These are phyloP conservation scores for Toxoplasma gondii DNA, from an alignment of 169 alveolate genomes.

Conservation along the genomic window DNA sequence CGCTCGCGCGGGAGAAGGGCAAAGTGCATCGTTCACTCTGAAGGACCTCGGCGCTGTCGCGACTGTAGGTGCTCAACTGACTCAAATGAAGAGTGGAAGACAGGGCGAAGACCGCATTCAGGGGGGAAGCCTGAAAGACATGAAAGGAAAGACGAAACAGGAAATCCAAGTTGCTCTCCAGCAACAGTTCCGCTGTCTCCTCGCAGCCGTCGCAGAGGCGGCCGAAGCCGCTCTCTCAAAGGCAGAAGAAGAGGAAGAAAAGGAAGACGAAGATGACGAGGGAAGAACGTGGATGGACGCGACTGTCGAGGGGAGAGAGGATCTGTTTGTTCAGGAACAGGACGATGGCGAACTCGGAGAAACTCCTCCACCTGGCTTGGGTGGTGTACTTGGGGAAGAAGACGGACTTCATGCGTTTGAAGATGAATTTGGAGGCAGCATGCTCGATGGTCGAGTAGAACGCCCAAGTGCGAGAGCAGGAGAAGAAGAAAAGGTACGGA, in stretches of 20 bases:
- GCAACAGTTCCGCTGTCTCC: not conserved
- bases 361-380: no score
- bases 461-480: no score
- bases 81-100: not conserved
- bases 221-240: not conserved
- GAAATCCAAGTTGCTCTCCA: not conserved
- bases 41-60: not conserved
- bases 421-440: no score
- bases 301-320: no score
- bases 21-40: not conserved
- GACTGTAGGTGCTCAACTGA: not conserved
- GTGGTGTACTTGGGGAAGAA: no score
- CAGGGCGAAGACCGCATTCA: not conserved
- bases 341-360: no score
- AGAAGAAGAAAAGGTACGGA: not conserved
- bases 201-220: not conserved
- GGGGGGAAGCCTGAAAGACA: not conserved
- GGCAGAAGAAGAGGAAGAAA: not conserved
- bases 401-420: no score
- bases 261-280: not conserved
- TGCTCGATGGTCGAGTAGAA: no score
- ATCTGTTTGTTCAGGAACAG: no score
- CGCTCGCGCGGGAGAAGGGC: no score
- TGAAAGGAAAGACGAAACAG: no score
- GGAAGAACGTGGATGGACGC: no score